A percentile compares a stretch with the other conserved stretches of the same genome.
Evolutionary conservation across 352 stramenopile genomes (phyloP).

Genomic region (Pythium insidiosum): DNA sequence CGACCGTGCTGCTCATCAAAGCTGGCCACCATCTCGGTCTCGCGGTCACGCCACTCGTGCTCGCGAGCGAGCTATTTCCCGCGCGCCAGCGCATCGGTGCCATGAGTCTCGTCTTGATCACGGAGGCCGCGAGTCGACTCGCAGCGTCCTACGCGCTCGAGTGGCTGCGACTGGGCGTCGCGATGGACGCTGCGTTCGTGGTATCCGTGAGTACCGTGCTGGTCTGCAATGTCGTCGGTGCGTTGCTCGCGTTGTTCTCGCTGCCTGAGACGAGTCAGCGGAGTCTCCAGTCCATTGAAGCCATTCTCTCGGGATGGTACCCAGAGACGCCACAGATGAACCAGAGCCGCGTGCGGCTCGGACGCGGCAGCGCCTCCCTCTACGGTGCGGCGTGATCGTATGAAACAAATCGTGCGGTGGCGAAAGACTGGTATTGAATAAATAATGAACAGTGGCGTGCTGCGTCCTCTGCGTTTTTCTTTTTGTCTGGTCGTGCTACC

Average conservation of each 20-base stretch:
- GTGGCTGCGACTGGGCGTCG: constrained; percentile 22
- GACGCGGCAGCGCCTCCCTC: constrained; percentile 22
- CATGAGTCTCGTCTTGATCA: constrained; percentile 62
- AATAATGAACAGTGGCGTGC: too few species aligned
- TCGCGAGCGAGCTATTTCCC: constrained; percentile 66
- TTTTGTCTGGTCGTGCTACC: too few species aligned
- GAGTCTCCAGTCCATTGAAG: constrained; percentile 76
- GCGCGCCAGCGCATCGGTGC: constrained; percentile 52
- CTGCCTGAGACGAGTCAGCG: constrained; percentile 67
- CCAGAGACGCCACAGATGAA: constrained; percentile 49
- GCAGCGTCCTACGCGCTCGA: constrained; percentile 25
- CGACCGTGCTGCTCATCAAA: constrained; percentile 50
- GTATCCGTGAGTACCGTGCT: constrained; percentile 32
- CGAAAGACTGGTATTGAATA: too few species aligned
- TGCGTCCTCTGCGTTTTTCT: too few species aligned
- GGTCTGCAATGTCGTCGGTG: constrained; percentile 30
- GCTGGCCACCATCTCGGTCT: constrained; percentile 61
- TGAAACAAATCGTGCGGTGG: too few species aligned
- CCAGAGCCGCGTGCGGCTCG: constrained; percentile 44
- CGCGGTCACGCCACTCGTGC: constrained; percentile 42
- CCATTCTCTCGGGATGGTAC: constrained; percentile 65
- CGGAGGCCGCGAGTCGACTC: constrained; percentile 35
- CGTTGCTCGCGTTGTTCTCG: constrained; percentile 52
- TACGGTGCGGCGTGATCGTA: too few species aligned
- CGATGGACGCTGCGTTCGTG: constrained; percentile 26